These are phyloP conservation scores for Neoscytalidium dimidiatum DNA, from an alignment of 2,329 filamentous ascomycete species.

Conservation along the genomic window DNA sequence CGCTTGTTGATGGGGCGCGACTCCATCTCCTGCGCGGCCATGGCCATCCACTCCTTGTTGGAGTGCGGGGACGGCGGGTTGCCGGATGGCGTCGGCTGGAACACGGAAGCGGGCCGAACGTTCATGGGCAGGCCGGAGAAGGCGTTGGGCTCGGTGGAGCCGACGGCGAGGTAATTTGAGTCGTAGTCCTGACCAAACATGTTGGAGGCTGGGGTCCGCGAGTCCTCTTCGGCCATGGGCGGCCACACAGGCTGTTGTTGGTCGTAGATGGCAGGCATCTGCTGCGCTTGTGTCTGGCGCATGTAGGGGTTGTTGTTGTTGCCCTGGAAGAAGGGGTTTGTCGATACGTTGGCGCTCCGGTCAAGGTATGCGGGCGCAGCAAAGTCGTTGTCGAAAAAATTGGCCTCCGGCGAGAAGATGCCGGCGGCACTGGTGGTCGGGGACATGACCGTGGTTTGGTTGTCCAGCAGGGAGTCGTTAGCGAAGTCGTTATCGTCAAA, in stretches of 20 bases:
- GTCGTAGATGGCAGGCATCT: conserved; percentile 42
- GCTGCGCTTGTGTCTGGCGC: conserved; percentile 56
- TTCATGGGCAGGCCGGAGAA: conserved; percentile 41
- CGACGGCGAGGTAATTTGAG: conserved; percentile 29
- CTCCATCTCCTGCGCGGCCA: conserved; percentile 54
- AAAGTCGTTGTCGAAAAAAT: conserved; percentile 53
- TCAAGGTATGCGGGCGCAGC: conserved; percentile 42
- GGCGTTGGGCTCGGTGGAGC: conserved; percentile 42
- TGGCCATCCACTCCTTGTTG: conserved; percentile 59
- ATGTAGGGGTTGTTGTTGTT: conserved; percentile 63
- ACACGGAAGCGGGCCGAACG: conserved; percentile 52
- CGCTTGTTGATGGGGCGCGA: conserved; percentile 50
- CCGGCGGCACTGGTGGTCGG: conserved; percentile 50
- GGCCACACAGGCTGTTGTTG: conserved; percentile 61
- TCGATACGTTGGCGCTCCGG: conserved; percentile 36
- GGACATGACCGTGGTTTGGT: conserved; percentile 49
- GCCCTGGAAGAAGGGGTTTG: conserved; percentile 49
- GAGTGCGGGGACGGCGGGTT: conserved; percentile 64
- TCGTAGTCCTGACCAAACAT: conserved; percentile 57
- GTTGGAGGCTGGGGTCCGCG: conserved; percentile 66
- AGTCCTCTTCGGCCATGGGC: conserved; percentile 33
- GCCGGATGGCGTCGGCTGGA: conserved; percentile 43
- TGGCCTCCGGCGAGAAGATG: conserved; percentile 55
- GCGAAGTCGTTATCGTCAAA: conserved; percentile 52
- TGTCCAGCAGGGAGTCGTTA: conserved; percentile 48